Percentiles rank a stretch among this genome's conserved stretches.
These are phyloP conservation scores for Lodderomyces theae DNA, from an alignment of 1,139 yeast species.

Conservation along the genomic window DNA sequence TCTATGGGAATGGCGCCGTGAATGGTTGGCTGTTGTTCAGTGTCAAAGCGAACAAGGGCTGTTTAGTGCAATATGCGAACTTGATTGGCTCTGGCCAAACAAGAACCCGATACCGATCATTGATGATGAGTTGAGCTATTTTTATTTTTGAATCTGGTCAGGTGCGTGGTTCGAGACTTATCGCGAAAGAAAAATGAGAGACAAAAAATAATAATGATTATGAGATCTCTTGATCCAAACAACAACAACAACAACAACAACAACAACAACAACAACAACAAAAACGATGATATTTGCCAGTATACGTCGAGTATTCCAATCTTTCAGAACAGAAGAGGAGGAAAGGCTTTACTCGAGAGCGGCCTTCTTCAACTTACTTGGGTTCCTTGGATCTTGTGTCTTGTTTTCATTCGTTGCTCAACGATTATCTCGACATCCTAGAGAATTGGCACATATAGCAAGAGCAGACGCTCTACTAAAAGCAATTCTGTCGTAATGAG, in stretches of 20 bases:
- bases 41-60: constrained; percentile 28
- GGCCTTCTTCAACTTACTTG: constrained; percentile 79
- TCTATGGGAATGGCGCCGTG: constrained; percentile 69
- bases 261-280: not conserved
- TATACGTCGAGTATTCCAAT: constrained; percentile 72
- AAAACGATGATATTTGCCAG: constrained; percentile 59
- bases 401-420: constrained; percentile 80
- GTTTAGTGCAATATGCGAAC: constrained; percentile 81
- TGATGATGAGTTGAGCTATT: constrained; percentile 45
- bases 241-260: not conserved
- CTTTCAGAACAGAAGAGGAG: constrained; percentile 83
- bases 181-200: not conserved
- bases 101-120: constrained; percentile 84
- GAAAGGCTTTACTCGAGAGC: constrained; percentile 72
- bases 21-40: constrained; percentile 53
- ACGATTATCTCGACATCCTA: constrained; percentile 43
- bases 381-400: constrained; percentile 79
- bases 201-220: not conserved
- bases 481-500: constrained; percentile 16
- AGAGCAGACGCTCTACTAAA: constrained; percentile 26
- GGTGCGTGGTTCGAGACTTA: constrained; percentile 12
- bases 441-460: constrained; percentile 35
- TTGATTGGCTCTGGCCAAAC: constrained; percentile 12
- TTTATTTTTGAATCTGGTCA: constrained; percentile 9
- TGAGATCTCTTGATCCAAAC: no score